phyloP scores from a whole-genome alignment of 2,329 filamentous ascomycete species.

The Fusarium pilosicola region DNA sequence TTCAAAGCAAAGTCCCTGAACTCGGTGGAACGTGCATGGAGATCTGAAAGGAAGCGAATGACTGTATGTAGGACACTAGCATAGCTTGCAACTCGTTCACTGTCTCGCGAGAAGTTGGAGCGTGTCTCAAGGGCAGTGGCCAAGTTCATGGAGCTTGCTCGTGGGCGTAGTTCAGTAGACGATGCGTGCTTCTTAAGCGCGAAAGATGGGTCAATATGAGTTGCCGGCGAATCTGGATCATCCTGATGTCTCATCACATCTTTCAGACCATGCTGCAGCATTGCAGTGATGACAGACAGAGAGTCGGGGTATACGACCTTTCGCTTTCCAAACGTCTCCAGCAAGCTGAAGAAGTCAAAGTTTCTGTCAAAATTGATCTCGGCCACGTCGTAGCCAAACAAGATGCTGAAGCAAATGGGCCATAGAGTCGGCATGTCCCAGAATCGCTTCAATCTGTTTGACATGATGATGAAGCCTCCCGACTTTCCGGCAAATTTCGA shows the following conservation, averaged over 20 bases:
- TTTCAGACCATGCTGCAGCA: slow-evolving; percentile 88
- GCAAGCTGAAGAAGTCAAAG: slow-evolving; percentile 78
- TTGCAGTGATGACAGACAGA: slow-evolving; percentile 80
- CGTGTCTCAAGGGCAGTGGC: slow-evolving; percentile 66
- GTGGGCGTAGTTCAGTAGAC: slow-evolving; percentile 45
- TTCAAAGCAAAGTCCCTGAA: slow-evolving; percentile 86
- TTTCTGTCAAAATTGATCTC: slow-evolving; percentile 76
- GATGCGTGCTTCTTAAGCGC: slow-evolving; percentile 21
- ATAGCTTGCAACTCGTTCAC: slow-evolving; percentile 61
- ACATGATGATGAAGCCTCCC: slow-evolving; percentile 88
- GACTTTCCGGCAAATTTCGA: slow-evolving; percentile 85
- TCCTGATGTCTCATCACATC: slow-evolving; percentile 71
- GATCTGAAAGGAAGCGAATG: slow-evolving; percentile 79
- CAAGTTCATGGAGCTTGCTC: slow-evolving; percentile 74
- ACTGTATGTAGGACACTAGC: slow-evolving; percentile 77
- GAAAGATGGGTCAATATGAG: slow-evolving; percentile 13
- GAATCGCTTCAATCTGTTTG: slow-evolving; percentile 82
- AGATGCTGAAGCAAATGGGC: slow-evolving; percentile 86
- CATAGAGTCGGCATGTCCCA: slow-evolving; percentile 89
- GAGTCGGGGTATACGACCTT: slow-evolving; percentile 81
- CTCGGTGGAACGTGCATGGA: slow-evolving; percentile 78
- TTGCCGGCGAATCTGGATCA: slow-evolving; percentile 65
- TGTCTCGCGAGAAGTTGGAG: slow-evolving; percentile 50
- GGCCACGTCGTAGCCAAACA: slow-evolving; percentile 86
- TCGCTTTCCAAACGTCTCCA: slow-evolving; percentile 76